Percentiles rank a stretch among this genome's conserved stretches.
Conservation (phyloP, 2,329 filamentous ascomycete genomes). For the Cryoendolithus antarcticus region DNA sequence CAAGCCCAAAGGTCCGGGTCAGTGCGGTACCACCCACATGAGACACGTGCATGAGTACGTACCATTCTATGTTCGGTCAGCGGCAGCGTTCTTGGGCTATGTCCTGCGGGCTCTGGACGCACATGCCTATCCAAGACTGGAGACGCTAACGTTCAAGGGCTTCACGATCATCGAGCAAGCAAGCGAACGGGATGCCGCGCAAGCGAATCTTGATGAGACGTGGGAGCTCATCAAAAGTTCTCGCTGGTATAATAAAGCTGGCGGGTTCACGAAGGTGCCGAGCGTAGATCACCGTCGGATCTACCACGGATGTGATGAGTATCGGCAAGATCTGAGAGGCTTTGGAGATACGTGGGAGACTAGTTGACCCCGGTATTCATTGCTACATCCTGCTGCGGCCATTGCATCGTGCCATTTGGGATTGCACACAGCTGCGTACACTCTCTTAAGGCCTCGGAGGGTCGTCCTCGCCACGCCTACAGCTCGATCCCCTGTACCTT, state of each 20-base stretch:
- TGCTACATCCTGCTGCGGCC: too few species aligned
- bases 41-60: neutral
- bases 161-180: conserved; percentile 2
- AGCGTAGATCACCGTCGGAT: neutral
- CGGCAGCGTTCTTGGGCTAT: conserved; percentile 3
- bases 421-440: too few species aligned
- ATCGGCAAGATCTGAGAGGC: too few species aligned
- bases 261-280: neutral
- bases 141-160: conserved; percentile 3
- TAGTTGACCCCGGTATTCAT: too few species aligned
- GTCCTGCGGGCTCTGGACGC: conserved; percentile 1
- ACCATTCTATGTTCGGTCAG: conserved; percentile 4
- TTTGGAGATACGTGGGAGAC: too few species aligned
- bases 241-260: neutral
- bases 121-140: conserved; percentile 3
- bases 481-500: too few species aligned
- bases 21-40: conserved; percentile 1
- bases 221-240: too few species aligned
- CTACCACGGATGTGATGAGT: neutral
- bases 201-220: neutral
- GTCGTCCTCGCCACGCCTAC: too few species aligned
- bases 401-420: too few species aligned
- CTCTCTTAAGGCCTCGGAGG: too few species aligned
- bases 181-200: neutral
- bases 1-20: neutral